Base-by-base conservation (phyloP, 257 asterid species). In the Solanum appendiculatum region DNA sequence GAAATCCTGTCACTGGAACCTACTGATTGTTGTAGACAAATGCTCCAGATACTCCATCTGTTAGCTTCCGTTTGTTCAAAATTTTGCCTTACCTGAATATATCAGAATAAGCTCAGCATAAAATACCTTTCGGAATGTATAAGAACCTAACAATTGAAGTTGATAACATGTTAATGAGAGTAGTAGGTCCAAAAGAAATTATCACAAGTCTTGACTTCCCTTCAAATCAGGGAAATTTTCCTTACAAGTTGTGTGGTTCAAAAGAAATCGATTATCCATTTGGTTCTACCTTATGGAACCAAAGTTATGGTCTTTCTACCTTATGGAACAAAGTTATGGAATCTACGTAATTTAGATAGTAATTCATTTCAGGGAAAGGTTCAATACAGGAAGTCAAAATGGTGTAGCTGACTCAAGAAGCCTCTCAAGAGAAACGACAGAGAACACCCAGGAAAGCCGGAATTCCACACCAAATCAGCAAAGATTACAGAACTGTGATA, bases 351-450 rank as follows among this genome's bases (percentile, higher is more conserved):
- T 20, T 48, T 33, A 1, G 25, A 27, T 29, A 0, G n/a, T 33
- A 2, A 87, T 44, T 40, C 33, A 9, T 86, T 89, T 33, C 87
- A 95, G 98, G 93, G 91, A 90, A 86, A 87, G 86, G 86, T 89
- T 87, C 85, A 86, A 87, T 48, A 23, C 90, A 34, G 89, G 87
- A 70, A 85, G 75, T 66, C 89, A 70, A 66, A 87, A 86, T 42
- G 77, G 82, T 82, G 84, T 85, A 29, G 36, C 86, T 54, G 90
- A 86, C 37, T 40, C 86, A 6, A 89, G 75, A 75, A 73, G 87
- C 70, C 86, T 69, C 21, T 80, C 58, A 48, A 88, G 89, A 88
- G 91, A 92, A 63, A 51, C 39, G 1, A 33, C 39, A 27, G 87
- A 89, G 36, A 88, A 85, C 48, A 82, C 60, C 14, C 85, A 46